Percentiles rank a stretch among this genome's conserved stretches.
Conservation (phyloP, 495 filamentous ascomycete species). For the Pyrenula massariospora region DNA sequence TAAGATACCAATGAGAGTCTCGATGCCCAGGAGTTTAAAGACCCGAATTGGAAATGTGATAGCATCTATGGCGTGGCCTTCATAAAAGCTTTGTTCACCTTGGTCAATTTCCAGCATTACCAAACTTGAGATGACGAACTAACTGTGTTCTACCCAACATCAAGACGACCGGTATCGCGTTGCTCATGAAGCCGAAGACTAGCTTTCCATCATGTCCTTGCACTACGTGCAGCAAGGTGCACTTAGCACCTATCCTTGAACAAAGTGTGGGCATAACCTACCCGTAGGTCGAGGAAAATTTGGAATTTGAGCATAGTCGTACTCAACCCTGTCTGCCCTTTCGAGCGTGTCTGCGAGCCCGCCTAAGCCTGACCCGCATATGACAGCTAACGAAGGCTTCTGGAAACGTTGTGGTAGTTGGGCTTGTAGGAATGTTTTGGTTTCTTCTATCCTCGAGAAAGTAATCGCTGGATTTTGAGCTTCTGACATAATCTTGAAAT, state of each 20-base stretch:
- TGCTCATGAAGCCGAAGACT: slow-evolving; percentile 53
- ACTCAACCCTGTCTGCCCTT: slow-evolving; percentile 37
- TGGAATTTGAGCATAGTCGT: slow-evolving; percentile 51
- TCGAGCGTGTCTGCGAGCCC: slow-evolving; percentile 52
- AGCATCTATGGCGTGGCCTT: slow-evolving; percentile 57
- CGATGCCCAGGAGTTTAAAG: slow-evolving; percentile 54
- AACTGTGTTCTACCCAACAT: slow-evolving; percentile 68
- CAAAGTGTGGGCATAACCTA: slow-evolving; percentile 18
- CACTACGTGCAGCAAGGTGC: slow-evolving; percentile 32
- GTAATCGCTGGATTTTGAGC: not conserved
- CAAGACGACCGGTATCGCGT: slow-evolving; percentile 48
- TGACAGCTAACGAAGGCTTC: slow-evolving; percentile 51
- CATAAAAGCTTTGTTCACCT: slow-evolving; percentile 50
- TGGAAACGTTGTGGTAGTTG: slow-evolving; percentile 32
- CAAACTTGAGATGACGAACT: slow-evolving; percentile 17
- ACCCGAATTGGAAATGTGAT: slow-evolving; percentile 63
- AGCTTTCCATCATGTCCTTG: slow-evolving; percentile 64
- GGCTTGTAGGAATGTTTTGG: slow-evolving; percentile 23
- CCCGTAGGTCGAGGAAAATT: slow-evolving; percentile 56
- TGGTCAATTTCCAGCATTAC: not conserved
- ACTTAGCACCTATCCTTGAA: slow-evolving; percentile 1
- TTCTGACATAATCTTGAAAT: not conserved
- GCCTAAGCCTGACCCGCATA: slow-evolving; percentile 65
- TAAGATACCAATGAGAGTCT: slow-evolving; percentile 48
- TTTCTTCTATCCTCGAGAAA: slow-evolving; percentile 13